These are phyloP conservation scores for Aureobasidium sp. DNA, from an alignment of 2,329 filamentous ascomycete genomes.

Conservation along the genomic window DNA sequence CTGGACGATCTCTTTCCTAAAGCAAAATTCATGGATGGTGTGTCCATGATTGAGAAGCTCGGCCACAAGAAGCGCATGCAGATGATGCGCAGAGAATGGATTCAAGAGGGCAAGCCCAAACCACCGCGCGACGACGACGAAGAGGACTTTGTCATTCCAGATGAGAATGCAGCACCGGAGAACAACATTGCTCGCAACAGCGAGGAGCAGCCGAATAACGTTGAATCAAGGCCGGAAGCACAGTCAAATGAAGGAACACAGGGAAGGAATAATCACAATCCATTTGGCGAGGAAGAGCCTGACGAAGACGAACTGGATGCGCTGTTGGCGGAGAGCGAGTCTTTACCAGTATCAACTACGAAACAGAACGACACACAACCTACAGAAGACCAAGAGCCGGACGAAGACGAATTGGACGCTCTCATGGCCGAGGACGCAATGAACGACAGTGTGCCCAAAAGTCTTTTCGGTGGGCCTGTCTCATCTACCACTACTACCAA, in stretches of 20 bases:
- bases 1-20: conserved; percentile 93
- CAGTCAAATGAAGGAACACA: background rate
- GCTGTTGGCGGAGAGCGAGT: conserved; percentile 38
- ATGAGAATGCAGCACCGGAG: conserved; percentile 7
- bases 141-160: conserved; percentile 11
- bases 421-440: conserved; percentile 38
- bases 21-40: conserved; percentile 83
- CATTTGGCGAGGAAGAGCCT: conserved; percentile 31
- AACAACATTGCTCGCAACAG: background rate
- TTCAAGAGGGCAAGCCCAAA: conserved; percentile 62
- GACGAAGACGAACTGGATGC: conserved; percentile 47
- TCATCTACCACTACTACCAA: background rate
- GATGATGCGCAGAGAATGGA: conserved; percentile 70
- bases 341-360: conserved; percentile 5
- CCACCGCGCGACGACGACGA: conserved; percentile 18
- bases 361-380: background rate
- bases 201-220: background rate
- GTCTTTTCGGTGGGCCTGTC: conserved; percentile 10
- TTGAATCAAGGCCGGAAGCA: background rate
- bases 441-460: conserved; percentile 13
- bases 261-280: background rate
- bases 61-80: conserved; percentile 77
- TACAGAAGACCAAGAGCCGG: conserved; percentile 25
- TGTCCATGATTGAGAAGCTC: conserved; percentile 85
- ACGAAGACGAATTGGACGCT: conserved; percentile 47